Conservation (phyloP, 495 filamentous ascomycete genomes). For the Penicilliopsis zonata region DNA sequence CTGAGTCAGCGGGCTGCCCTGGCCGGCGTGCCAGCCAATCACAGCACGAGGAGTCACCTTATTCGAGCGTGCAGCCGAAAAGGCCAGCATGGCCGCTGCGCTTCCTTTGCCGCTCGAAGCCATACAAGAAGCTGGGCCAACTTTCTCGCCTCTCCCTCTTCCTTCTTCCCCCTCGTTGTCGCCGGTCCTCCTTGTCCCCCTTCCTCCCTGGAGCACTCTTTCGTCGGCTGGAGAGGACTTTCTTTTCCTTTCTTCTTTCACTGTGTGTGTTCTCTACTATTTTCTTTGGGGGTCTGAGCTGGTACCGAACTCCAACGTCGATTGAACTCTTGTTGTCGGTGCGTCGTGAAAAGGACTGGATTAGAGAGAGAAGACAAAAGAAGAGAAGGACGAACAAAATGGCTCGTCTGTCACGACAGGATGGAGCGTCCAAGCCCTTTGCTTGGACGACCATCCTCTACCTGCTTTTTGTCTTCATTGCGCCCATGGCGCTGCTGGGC, state of each 20-base stretch:
- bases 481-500: conserved; percentile 61
- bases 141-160: conserved; percentile 2
- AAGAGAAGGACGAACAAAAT: too few species aligned
- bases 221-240: neutral
- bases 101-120: conserved; percentile 10
- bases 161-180: conserved; percentile 2
- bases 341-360: conserved; percentile 1
- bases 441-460: conserved; percentile 70
- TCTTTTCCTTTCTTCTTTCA: conserved; percentile 3
- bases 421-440: conserved; percentile 36
- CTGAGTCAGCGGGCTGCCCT: conserved; percentile 14
- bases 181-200: conserved; percentile 8
- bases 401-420: conserved; percentile 32
- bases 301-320: neutral
- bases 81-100: conserved; percentile 37
- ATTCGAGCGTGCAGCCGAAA: conserved; percentile 17
- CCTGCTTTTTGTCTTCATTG: conserved; percentile 70
- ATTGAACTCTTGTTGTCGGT: conserved; percentile 5
- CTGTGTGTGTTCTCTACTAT: conserved; percentile 1
- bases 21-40: conserved; percentile 19
- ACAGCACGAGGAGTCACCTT: conserved; percentile 29
- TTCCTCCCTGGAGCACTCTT: conserved; percentile 9
- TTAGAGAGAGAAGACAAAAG: too few species aligned
- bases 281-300: neutral
- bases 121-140: conserved; percentile 13